Evolutionary conservation across 2,329 filamentous ascomycete genomes (phyloP), one percentile per base, ranked within the genome.

Genomic region (Emergomyces orientalis): DNA sequence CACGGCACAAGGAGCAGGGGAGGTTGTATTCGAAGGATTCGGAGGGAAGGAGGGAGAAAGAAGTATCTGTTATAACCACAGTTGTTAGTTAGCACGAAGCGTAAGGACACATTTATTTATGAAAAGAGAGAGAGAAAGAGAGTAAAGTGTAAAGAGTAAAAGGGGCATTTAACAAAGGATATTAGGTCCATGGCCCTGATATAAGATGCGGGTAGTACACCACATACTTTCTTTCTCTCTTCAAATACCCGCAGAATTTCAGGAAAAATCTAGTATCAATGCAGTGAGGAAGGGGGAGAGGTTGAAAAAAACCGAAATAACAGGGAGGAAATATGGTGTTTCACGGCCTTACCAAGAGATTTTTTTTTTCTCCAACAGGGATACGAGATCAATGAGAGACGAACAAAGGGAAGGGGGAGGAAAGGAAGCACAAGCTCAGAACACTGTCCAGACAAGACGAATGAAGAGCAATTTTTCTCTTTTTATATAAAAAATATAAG

Each of bases 1-100:
- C 63, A 60, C 25, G 65, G 66, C 62, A 66, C 64, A 55, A 55
- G n/a, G 30, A 63, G 49, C 59, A 47, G 62, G 65, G 64, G 19
- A 59, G 27, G 19, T 17, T n/a, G 54, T 61, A 63, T 39, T 25
- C n/a, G 64, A 51, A 60, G 61, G 54, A 62, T 45, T 59, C 62
- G 60, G 63, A 68, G 67, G 62, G 37, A 22, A 45, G n/a, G 11
- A 41, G n/a, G 37, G 14, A 37, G 8, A n/a, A 47, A 59, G 66
- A 68, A 62, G 57, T 65, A 32, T 17, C 27, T 52, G 49, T 9
- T 22, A 22, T 47, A 22, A 13, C 4, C 19, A 7, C 43, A 11
- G 9, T 2, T 47, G n/a, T 47, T 3, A 3, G 43, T 47, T 22
- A 47, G 43, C n/a, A 3, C 2, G 43, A 3, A 47, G 43, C 8